Evolutionary conservation across 1,284 basidiomycete genomes (phyloP), one percentile per base, ranked within the genome.

Genomic region (Fomitopsis palustris): DNA sequence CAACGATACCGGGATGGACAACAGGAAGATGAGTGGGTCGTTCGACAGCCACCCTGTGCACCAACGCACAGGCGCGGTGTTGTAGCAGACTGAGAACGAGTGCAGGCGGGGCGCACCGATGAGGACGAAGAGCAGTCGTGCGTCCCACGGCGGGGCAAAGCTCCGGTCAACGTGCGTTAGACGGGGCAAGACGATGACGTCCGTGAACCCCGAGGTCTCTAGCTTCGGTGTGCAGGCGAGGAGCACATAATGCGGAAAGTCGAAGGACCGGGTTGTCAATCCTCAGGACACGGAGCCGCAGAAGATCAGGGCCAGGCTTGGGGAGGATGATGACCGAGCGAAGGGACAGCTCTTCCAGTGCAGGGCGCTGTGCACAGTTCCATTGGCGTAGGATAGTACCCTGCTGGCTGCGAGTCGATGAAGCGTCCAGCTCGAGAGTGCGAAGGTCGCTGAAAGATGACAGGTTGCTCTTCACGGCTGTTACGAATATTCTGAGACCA

Each of bases 21-120:
- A 12, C 25, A 23, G 45, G 8, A 25, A 23, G 17, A 5, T 6
- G 45, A 23, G 12, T 6, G 25, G 45, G 25, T 29, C 14, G 14
- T 4, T 8, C 25, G 25, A 27, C 2, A 16, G 14, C 12, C n/a
- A 2, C 14, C 25, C 14, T 49, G 31, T 19, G 56, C 38, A 35
- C 55, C 53, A 52, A 14, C 29, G 29, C 4, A 35, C 53, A 37
- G 29, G 41, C 17, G 2, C 19, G 41, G 29, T 21, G 23, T 29
- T 21, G n/a, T 31, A 31, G 25, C 56, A 53, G 12, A 60, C 27
- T 5, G 56, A 41, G n/a, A 60, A 23, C 16, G 55, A 55, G 19
- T 53, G 31, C 8, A 60, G 52, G 12, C 21, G 39, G 4, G 56
- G 56, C 8, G 31, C 16, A 45, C 38, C 4, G 27, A 47, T 33